Base-by-base conservation (phyloP, 2,329 filamentous ascomycete species). In the Colletotrichum ledebouriae region DNA sequence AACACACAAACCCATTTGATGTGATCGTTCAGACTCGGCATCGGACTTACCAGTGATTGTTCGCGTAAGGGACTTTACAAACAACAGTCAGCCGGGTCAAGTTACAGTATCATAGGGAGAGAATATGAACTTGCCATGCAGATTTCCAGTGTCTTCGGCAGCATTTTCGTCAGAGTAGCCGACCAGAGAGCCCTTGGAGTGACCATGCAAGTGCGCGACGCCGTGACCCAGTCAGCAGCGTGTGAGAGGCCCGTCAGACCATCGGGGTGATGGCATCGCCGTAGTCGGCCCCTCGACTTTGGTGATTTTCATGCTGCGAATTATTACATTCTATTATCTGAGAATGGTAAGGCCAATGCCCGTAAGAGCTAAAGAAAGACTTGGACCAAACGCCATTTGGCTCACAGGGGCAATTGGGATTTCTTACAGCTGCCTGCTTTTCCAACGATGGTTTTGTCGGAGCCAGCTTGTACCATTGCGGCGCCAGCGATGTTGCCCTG, bases 121-220 rank as follows among this genome's bases (percentile, higher is more conserved):
- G 12, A 12, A 13, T 11, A 39, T 11, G 34, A 39, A 39, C 34
- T 39, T 39, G 5, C 34, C 79, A 72, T 80, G 84, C 42, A 90
- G 80, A 72, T 88, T 82, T 69, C 88, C 88, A 3, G 74, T 84
- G 76, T 90, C 88, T 71, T 87, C 85, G 34, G 74, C 78, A 15
- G 73, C 78, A 76, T 88, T 88, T 76, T 69, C 81, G 78, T 88
- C 84, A 15, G 81, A 84, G 81, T 88, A 85, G 6, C 84, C 86
- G 59, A 88, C 78, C n/a, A 89, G 80, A 0, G 84, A 86, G 25
- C 81, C 84, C 76, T 89, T 89, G 78, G 80, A 88, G 81, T 89
- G 86, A 61, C 88, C 77, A 57, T 77, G 75, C 73, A 72, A 3
- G 69, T 74, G 58, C 75, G 73, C 7, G 74, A 75, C 67, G 84